Evolutionary conservation across 1,284 basidiomycete genomes (phyloP).

Genomic region (Ceratobasidium sp.): DNA sequence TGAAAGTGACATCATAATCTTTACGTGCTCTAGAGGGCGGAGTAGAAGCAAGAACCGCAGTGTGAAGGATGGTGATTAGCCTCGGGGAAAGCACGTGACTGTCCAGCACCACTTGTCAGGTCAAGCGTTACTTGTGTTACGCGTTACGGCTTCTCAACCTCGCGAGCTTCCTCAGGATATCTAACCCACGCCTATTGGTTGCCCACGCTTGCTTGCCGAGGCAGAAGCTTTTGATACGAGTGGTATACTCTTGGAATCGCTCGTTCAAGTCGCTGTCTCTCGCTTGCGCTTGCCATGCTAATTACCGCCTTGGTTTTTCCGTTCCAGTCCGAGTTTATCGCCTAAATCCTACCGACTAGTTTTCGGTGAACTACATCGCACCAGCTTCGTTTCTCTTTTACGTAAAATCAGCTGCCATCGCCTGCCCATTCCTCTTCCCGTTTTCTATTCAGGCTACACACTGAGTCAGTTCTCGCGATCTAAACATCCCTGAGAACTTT

Average conservation of each 20-base stretch:
- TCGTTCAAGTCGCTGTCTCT: not conserved
- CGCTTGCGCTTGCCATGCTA: not conserved
- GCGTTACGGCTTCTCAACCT: not conserved
- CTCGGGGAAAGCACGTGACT: no score
- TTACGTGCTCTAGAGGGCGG: no score
- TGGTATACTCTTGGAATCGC: not conserved
- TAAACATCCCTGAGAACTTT: not conserved
- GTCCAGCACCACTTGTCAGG: no score
- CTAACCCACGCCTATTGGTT: not conserved
- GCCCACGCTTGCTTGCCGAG: not conserved
- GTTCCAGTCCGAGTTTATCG: not conserved
- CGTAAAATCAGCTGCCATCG: not conserved
- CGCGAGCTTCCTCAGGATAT: not conserved
- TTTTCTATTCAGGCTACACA: not conserved
- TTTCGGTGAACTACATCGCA: not conserved
- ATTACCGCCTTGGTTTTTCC: constrained; percentile 1
- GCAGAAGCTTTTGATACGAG: not conserved
- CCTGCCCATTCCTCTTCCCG: not conserved
- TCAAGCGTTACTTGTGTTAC: no score
- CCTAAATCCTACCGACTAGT: not conserved
- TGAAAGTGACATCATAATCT: no score
- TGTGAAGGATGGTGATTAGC: no score
- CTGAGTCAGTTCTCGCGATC: no score
- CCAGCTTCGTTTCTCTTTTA: not conserved
- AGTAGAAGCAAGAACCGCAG: no score